Conservation (phyloP, 2,329 filamentous ascomycete genomes). For the Aspergillus sp. region DNA sequence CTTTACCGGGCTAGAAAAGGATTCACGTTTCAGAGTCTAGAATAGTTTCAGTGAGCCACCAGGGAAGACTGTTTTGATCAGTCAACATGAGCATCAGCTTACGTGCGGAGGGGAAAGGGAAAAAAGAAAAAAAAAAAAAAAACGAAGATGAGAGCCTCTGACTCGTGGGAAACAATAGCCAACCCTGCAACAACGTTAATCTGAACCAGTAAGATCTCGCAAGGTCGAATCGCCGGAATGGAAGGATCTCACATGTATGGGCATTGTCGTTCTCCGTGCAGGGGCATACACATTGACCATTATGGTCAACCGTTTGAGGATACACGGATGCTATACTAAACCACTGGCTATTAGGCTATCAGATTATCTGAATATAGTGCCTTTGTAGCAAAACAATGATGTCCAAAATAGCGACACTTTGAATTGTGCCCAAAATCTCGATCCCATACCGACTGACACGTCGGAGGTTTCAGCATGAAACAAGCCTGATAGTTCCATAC, state of each 20-base stretch:
- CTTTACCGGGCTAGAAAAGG: neutral
- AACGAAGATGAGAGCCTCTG: neutral
- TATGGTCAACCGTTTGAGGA: too few species aligned
- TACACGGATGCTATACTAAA: too few species aligned
- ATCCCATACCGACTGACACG: neutral
- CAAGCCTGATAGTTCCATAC: neutral
- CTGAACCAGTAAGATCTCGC: too few species aligned
- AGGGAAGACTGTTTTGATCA: neutral
- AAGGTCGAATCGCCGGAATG: too few species aligned
- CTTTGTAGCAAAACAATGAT: too few species aligned
- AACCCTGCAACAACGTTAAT: too few species aligned
- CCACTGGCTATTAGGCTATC: too few species aligned
- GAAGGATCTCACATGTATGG: too few species aligned
- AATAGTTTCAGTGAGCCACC: neutral
- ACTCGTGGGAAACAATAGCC: neutral
- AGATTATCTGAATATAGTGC: too few species aligned
- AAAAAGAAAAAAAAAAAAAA: neutral
- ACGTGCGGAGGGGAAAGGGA: neutral
- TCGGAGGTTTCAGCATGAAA: neutral
- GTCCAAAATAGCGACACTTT: neutral
- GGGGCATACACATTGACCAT: too few species aligned
- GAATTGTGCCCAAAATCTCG: too few species aligned
- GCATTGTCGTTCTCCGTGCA: too few species aligned
- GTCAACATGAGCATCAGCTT: neutral
- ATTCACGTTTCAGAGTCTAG: neutral